Evolutionary conservation across 179 eudicot genomes (phyloP).

Genomic region (Amaranthus tricolor): DNA sequence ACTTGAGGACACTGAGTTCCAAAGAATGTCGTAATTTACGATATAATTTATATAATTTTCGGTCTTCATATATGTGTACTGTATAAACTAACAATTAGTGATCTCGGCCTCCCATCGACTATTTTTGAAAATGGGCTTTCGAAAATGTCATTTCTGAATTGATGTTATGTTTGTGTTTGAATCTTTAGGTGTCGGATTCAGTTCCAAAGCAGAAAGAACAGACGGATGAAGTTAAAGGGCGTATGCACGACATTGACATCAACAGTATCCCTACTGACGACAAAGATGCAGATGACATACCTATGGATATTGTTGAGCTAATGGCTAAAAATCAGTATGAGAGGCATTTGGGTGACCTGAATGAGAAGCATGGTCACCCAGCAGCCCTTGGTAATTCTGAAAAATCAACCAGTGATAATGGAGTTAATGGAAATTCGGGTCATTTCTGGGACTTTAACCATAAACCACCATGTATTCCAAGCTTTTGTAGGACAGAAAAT

Average conservation of each 20-base stretch:
- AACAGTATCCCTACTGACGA: slow-evolving; percentile 35
- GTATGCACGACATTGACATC: slow-evolving; percentile 35
- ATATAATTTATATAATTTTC: no score
- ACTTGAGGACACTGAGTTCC: no score
- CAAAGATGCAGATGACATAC: slow-evolving; percentile 26
- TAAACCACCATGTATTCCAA: background rate
- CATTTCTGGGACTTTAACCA: slow-evolving; percentile 16
- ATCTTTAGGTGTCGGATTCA: slow-evolving; percentile 18
- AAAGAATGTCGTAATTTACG: no score
- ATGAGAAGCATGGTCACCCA: slow-evolving; percentile 9
- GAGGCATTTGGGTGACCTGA: slow-evolving; percentile 24
- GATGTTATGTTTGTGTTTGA: background rate
- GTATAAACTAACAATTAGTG: no score
- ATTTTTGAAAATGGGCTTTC: no score
- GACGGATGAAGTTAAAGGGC: slow-evolving; percentile 26
- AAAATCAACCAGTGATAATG: slow-evolving; percentile 6
- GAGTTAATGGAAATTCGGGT: slow-evolving; percentile 9
- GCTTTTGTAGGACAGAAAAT: slow-evolving; percentile 14
- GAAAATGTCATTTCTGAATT: background rate
- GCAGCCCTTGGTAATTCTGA: slow-evolving; percentile 2
- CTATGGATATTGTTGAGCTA: slow-evolving; percentile 35
- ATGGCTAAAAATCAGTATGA: slow-evolving; percentile 35
- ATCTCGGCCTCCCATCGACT: no score
- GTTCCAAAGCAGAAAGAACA: slow-evolving; percentile 12
- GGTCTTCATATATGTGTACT: no score